Base-by-base conservation (phyloP, 23 red algal species). In the Rhodosorus marinus region DNA sequence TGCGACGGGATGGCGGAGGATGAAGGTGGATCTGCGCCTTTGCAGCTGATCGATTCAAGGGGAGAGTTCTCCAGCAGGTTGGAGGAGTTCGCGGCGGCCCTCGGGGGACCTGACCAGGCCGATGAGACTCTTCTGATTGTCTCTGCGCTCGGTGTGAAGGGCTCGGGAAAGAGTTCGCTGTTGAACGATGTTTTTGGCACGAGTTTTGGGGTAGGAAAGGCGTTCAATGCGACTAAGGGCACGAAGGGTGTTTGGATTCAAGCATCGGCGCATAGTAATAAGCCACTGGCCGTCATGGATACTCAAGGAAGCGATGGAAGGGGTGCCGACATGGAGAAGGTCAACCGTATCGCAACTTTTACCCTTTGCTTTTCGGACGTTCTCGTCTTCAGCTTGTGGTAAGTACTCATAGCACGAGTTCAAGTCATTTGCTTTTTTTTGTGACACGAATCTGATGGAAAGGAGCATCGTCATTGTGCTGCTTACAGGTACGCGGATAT, bases 331-430 rank as follows among this genome's bases (percentile, higher is more conserved):
- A 43, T 52, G 8, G 63, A 86, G 6, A 51, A 42, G 29, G 61
- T 86, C 4, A 52, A 59, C 26, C 80, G 80, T 36, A 66, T 93
- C 29, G 54, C 70, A 1, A 93, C 73, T 3, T 55, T 93, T 17
- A 45, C 84, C 11, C 46, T 79, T 1, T 60, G 75, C 21, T 46
- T 93, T 5, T 63, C 84, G 2, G 75, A 93, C 55, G 66, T 79
- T 15, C 55, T 93, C 41, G 27, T 93, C 8, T 72, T 81, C 63
- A 81, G 82, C 45, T 29, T 81, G 20, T 93, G 84, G 84, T 62
- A 61, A 5, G n/a, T n/a, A n/a, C n/a, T n/a, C n/a, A n/a, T n/a
- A n/a, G n/a, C n/a, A n/a, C n/a, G n/a, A n/a, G n/a, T n/a, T n/a
- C n/a, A n/a, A n/a, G n/a, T n/a, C n/a, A n/a, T n/a, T n/a, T n/a